These are phyloP conservation scores for Stachybotrys chartarum DNA, from an alignment of 2,329 filamentous ascomycete genomes.

Conservation along the genomic window DNA sequence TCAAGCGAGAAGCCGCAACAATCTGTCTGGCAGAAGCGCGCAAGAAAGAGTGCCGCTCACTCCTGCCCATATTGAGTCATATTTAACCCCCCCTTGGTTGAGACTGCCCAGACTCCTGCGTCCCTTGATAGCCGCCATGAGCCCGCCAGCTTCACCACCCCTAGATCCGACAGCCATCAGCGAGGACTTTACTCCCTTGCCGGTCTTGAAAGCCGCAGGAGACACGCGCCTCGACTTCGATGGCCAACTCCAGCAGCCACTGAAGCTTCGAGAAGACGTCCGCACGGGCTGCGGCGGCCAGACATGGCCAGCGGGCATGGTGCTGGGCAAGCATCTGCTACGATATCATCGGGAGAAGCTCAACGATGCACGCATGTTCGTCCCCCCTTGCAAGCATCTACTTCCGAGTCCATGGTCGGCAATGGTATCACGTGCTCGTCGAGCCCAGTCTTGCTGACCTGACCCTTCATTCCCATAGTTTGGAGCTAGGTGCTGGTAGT, in stretches of 20 bases:
- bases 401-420: not conserved
- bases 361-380: constrained; percentile 61
- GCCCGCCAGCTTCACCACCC: constrained; percentile 39
- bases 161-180: constrained; percentile 44
- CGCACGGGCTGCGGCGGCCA: constrained; percentile 85
- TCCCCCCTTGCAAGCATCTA: constrained; percentile 1
- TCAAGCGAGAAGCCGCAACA: not conserved
- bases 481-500: constrained; percentile 88
- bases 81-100: not conserved
- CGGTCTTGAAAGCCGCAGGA: constrained; percentile 47
- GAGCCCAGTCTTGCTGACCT: not conserved
- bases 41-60: not conserved
- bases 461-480: constrained; percentile 36
- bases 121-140: constrained; percentile 11
- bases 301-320: constrained; percentile 90
- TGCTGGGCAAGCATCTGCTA: constrained; percentile 80
- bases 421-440: not conserved
- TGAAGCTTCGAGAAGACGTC: constrained; percentile 79
- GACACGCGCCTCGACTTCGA: constrained; percentile 57
- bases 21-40: not conserved
- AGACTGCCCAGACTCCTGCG: not conserved
- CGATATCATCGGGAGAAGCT: constrained; percentile 61
- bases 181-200: constrained; percentile 52
- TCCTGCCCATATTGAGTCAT: not conserved
- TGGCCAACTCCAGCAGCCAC: constrained; percentile 60